A percentile compares a stretch with the other conserved stretches of the same genome.
These are phyloP conservation scores for Rhododendron williamsianum DNA, from an alignment of 148 eudicot genomes.

Conservation along the genomic window DNA sequence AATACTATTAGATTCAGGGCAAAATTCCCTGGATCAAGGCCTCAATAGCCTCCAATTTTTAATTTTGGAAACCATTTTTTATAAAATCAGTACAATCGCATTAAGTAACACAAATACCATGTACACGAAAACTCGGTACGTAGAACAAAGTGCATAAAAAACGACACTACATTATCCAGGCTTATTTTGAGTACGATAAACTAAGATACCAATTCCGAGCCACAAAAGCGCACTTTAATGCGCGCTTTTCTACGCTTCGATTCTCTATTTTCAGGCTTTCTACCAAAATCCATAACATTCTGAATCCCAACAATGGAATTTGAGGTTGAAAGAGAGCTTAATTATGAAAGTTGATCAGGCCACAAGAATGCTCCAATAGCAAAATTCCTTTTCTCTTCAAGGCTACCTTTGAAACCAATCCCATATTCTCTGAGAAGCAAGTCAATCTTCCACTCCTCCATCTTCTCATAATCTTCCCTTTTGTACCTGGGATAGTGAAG, in stretches of 20 bases:
- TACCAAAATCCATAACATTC: background rate
- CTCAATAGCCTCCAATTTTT: too few relatives aligned
- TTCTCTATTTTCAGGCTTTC: background rate
- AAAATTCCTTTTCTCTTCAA: constrained; percentile 28
- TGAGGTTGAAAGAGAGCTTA: background rate
- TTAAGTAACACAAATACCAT: too few relatives aligned
- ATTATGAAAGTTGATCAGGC: constrained; percentile 15
- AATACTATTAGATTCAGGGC: too few relatives aligned
- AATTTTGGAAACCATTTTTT: background rate
- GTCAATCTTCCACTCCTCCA: constrained; percentile 43
- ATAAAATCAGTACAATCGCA: background rate
- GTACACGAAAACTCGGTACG: background rate
- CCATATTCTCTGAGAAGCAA: constrained; percentile 31
- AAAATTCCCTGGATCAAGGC: too few relatives aligned
- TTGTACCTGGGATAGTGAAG: constrained; percentile 32
- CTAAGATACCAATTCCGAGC: too few relatives aligned
- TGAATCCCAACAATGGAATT: background rate
- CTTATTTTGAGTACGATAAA: background rate
- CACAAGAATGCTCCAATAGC: constrained; percentile 18
- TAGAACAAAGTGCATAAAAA: background rate
- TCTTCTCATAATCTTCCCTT: constrained; percentile 27
- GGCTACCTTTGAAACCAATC: constrained; percentile 23
- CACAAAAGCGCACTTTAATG: too few relatives aligned
- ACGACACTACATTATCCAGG: background rate
- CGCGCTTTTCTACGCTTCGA: background rate